These are phyloP conservation scores for Danielia reshetovae DNA, from an alignment of 805 yeast genomes.

Conservation along the genomic window DNA sequence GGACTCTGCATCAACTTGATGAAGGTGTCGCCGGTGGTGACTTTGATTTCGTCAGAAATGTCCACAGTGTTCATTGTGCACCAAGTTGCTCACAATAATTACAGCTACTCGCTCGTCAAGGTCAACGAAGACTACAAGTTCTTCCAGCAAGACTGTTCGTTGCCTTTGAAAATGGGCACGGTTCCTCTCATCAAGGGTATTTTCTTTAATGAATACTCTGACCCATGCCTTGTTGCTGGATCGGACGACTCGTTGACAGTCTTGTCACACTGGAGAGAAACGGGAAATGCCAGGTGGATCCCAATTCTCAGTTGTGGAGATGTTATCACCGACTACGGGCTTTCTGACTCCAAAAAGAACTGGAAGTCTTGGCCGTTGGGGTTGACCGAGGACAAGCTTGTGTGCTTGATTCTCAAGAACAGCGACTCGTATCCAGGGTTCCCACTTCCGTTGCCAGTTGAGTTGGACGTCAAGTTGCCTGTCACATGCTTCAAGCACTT, in stretches of 20 bases:
- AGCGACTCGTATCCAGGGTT: slow-evolving; percentile 62
- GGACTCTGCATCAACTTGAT: slow-evolving; percentile 74
- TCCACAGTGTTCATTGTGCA: slow-evolving; percentile 50
- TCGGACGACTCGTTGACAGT: slow-evolving; percentile 67
- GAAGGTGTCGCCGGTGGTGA: slow-evolving; percentile 67
- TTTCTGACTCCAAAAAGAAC: slow-evolving; percentile 45
- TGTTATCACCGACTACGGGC: slow-evolving; percentile 41
- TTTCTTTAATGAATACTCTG: slow-evolving; percentile 86
- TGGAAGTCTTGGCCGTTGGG: slow-evolving; percentile 90
- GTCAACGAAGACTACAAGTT: slow-evolving; percentile 37
- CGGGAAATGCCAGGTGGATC: slow-evolving; percentile 78
- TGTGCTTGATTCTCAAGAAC: slow-evolving; percentile 73
- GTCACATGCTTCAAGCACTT: slow-evolving; percentile 29
- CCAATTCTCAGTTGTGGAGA: slow-evolving; percentile 67
- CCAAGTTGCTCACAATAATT: slow-evolving; percentile 28
- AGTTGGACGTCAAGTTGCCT: slow-evolving; percentile 68
- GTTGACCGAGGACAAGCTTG: slow-evolving; percentile 61
- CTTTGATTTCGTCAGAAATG: slow-evolving; percentile 60
- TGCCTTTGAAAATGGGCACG: slow-evolving; percentile 31
- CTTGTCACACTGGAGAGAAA: slow-evolving; percentile 73
- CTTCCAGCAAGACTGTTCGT: slow-evolving; percentile 35
- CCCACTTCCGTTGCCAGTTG: slow-evolving; percentile 83
- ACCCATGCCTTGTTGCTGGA: slow-evolving; percentile 82
- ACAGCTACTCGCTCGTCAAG: slow-evolving; percentile 47
- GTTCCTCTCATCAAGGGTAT: slow-evolving; percentile 53